Evolutionary conservation across 2,329 filamentous ascomycete species (phyloP), one percentile per base, ranked within the genome.

Genomic region (Trichoderma sp.): DNA sequence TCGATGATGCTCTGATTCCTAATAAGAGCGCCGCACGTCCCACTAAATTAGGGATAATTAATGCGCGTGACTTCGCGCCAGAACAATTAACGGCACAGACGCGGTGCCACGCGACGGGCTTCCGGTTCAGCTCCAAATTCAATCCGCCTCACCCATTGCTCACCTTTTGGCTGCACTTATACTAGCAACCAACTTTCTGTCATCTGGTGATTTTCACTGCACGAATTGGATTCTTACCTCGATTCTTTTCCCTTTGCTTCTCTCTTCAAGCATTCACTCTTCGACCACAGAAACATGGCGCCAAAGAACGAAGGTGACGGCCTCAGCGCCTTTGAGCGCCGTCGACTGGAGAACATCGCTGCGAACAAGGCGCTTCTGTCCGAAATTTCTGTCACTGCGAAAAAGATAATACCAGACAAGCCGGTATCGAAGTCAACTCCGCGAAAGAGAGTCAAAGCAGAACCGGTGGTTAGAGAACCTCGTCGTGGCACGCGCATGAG

Each of bases 281-380:
- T 4, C 1, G 5, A 43, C 4, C 28, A 63, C 36, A 56, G 15
- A 43, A 43, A 3, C 36, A 89, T 90, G 87, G 80, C 86, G 2
- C 79, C 83, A 2, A 81, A 82, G 18, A 83, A 81, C 26, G 82
- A 85, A 53, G 81, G 81, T 15, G 78, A 76, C 26, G 86, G 77
- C 43, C 84, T 97, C 76, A 97, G 93, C 81, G 93, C 94, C 51
- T 98, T 97, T 81, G 95, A 97, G 85, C 90, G 91, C 77, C 90
- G 93, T 76, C 88, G 95, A 0, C 88, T 93, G 18, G 93, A 94
- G 73, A 97, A 97, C 75, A 97, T 97, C 53, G 93, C 91, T 0
- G 91, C 93, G 69, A 96, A 97, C 76, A 92, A 95, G 81, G 93
- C 91, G 0, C 79, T 97, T 0, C 82, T 98, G 0, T 92, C 92